A percentile compares a stretch with the other conserved stretches of the same genome.
Conservation (phyloP, 176 grass and related monocot genomes). For the Bonia amplexicaulis region DNA sequence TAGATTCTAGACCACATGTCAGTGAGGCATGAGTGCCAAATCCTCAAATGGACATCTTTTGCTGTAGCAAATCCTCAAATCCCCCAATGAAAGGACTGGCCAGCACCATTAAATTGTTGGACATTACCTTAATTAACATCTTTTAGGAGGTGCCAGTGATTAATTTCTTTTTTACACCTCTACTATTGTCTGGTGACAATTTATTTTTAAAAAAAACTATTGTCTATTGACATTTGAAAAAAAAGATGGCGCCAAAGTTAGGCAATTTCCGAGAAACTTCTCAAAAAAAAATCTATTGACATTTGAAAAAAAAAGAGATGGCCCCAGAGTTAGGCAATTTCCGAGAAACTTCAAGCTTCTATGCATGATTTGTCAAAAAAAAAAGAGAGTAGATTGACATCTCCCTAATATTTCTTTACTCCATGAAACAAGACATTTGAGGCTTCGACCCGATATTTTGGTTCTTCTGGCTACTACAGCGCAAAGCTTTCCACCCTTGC, state of each 20-base stretch:
- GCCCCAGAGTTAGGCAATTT: neutral
- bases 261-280: too few species aligned
- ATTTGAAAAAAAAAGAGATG: neutral
- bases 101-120: too few species aligned
- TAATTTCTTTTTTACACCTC: neutral
- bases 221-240: neutral
- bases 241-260: too few species aligned
- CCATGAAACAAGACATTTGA: neutral
- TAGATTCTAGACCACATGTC: too few species aligned
- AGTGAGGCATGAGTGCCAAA: too few species aligned
- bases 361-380: neutral
- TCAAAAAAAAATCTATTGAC: too few species aligned
- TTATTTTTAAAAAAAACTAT: neutral
- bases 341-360: slow-evolving; percentile 2
- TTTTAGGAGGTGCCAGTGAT: neutral
- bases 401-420: neutral
- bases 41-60: too few species aligned
- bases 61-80: too few species aligned
- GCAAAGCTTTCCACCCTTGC: neutral
- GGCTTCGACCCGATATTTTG: neutral
- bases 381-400: neutral
- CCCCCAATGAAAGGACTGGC: neutral
- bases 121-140: too few species aligned
- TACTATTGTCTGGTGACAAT: neutral
- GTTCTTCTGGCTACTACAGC: neutral